These are phyloP conservation scores for Geotrichum restrictum DNA, from an alignment of 1,139 yeast genomes.

Conservation along the genomic window DNA sequence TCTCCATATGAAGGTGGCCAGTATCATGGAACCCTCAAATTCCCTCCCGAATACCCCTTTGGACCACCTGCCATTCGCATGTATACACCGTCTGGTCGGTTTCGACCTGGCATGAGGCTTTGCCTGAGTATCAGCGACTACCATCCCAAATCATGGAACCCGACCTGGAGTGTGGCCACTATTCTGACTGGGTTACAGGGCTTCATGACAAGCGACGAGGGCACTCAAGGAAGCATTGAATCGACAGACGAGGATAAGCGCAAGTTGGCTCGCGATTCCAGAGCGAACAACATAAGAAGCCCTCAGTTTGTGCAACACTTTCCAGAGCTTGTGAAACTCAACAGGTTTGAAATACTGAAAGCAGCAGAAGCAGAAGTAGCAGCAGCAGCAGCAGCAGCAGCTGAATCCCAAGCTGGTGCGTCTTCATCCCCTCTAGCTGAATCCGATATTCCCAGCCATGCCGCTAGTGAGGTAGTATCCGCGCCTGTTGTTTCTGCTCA, in stretches of 20 bases:
- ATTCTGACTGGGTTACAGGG: slow-evolving; percentile 79
- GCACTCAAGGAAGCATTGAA: slow-evolving; percentile 18
- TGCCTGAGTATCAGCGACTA: slow-evolving; percentile 88
- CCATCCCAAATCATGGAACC: slow-evolving; percentile 94
- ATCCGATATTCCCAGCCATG: too few species aligned
- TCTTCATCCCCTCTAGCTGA: too few species aligned
- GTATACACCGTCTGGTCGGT: slow-evolving; percentile 75
- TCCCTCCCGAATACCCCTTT: slow-evolving; percentile 86
- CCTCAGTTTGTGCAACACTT: slow-evolving; percentile 12
- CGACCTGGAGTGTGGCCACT: slow-evolving; percentile 89
- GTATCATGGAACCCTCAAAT: slow-evolving; percentile 79
- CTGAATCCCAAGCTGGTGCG: too few species aligned
- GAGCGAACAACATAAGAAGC: slow-evolving; percentile 10
- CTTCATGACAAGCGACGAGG: slow-evolving; percentile 55
- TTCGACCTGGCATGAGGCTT: slow-evolving; percentile 70
- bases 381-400: too few species aligned
- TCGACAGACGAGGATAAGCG: slow-evolving; percentile 5
- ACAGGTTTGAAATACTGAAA: too few species aligned
- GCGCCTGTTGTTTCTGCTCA: too few species aligned
- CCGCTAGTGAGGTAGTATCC: not conserved
- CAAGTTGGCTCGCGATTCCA: slow-evolving; percentile 10
- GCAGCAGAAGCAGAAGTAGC: too few species aligned
- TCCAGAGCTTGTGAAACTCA: slow-evolving; percentile 14
- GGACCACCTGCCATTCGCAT: slow-evolving; percentile 88
- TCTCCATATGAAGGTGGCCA: slow-evolving; percentile 85